Evolutionary conservation across 2,329 filamentous ascomycete species (phyloP), one percentile per base, ranked within the genome.

Genomic region (Botryosphaeria dothidea): DNA sequence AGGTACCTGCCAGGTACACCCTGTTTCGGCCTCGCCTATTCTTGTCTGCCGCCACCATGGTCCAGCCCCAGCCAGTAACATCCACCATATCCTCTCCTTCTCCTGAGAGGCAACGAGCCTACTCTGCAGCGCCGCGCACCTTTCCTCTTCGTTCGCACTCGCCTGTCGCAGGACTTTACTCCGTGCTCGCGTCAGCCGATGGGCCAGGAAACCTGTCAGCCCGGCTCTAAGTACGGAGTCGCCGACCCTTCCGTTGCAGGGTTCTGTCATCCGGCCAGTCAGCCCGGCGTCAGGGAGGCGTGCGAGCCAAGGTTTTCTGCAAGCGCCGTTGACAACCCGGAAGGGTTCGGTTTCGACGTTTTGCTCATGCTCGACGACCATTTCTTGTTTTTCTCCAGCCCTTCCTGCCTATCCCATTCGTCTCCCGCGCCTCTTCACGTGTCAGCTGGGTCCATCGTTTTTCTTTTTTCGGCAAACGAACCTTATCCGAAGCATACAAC

Each of bases 1-100:
- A 23, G 41, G 29, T 13, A 34, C 56, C 43, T 15, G 38, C 56
- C 25, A 46, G 56, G 56, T n/a, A 23, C 27, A 46, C 56, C 56
- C 43, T 15, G 56, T 60, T 41, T 60, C 56, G 56, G 56, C 56
- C 38, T 60, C 56, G 56, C 56, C 56, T 60, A 46, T 34, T 9
- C 54, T 25, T 57, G 23, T 43, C 54, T 6, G 1, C 48, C 19
- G 9, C 31, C 31, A 15, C 21, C 49, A 21, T 27, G 11, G 27
- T 23, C 23, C 23, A 19, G 34, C 19, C 21, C 54, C 31, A 34
- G 23, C 34, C 51, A 23, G 31, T 56, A 56, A 31, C 31, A 13
- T 36, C 17, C n/a, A 3, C 17, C 23, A 38, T 11, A 7, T 11
- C 29, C 8, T 29, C n/a, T 19, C 19, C 19, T 52, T 31, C 49